Evolutionary conservation across 2,329 filamentous ascomycete genomes (phyloP).

Genomic region (Pseudocercospora macadamiae): DNA sequence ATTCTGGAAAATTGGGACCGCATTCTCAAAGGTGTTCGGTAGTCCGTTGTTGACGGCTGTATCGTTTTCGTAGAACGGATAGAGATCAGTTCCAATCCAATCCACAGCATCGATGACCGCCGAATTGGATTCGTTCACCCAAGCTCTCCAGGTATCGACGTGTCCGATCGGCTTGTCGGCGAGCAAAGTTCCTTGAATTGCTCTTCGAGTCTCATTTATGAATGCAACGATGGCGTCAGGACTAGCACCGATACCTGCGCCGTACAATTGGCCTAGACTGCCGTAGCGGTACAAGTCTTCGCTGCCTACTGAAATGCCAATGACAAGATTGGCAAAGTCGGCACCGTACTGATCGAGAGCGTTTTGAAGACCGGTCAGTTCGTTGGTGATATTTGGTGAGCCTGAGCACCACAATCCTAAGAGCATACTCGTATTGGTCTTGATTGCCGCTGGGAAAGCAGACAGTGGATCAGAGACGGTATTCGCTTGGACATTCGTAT

Average conservation of each 20-base stretch:
- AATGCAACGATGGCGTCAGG: conserved; percentile 68
- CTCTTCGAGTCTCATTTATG: conserved; percentile 68
- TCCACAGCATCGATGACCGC: conserved; percentile 71
- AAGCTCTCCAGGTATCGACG: conserved; percentile 60
- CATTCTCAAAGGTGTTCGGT: conserved; percentile 65
- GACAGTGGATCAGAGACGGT: conserved; percentile 67
- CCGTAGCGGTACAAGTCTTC: conserved; percentile 75
- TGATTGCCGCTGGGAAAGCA: conserved; percentile 79
- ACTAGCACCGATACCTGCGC: conserved; percentile 64
- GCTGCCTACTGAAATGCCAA: conserved; percentile 81
- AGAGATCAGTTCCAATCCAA: conserved; percentile 81
- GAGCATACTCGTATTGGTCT: conserved; percentile 75
- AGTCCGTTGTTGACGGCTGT: conserved; percentile 41
- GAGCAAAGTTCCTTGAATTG: conserved; percentile 62
- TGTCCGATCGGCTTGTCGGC: conserved; percentile 69
- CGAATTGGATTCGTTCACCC: conserved; percentile 71
- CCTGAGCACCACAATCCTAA: conserved; percentile 74
- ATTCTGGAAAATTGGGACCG: conserved; percentile 68
- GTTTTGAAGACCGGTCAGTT: conserved; percentile 70
- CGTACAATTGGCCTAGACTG: conserved; percentile 64
- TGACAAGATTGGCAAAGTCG: conserved; percentile 68
- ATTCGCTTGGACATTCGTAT: conserved; percentile 62
- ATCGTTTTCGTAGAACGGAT: conserved; percentile 78
- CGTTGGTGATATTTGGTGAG: conserved; percentile 64
- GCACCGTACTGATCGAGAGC: conserved; percentile 71